phyloP scores from a whole-genome alignment of 169 alveolate genomes.

The Plasmodium malariae region DNA sequence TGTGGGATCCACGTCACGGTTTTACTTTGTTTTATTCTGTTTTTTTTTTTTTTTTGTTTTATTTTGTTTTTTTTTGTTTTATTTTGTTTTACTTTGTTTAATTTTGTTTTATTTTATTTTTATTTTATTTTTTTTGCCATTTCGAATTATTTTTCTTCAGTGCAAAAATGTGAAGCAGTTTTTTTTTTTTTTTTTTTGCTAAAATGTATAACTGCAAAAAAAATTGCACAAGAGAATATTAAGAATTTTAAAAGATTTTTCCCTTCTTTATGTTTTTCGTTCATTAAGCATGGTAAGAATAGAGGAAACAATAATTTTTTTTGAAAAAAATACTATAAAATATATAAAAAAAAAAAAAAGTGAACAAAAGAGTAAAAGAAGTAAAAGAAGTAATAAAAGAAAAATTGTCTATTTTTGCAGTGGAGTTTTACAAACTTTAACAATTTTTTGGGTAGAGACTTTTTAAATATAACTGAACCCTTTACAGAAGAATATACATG shows the following conservation, averaged over 20 bases:
- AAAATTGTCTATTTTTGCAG: slow-evolving; percentile 41
- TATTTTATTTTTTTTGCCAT: neutral
- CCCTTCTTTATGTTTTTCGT: neutral
- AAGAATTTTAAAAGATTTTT: neutral
- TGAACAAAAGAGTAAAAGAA: neutral
- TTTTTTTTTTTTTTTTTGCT: no score
- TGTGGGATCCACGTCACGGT: neutral
- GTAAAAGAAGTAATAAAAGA: neutral
- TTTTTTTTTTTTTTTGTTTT: neutral
- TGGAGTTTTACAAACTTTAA: slow-evolving; percentile 73
- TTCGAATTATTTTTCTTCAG: no score
- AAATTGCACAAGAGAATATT: neutral
- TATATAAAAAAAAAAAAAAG: neutral
- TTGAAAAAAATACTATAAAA: neutral
- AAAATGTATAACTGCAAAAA: neutral
- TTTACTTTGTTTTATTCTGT: no score
- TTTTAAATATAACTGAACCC: slow-evolving; percentile 76
- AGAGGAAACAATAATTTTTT: neutral
- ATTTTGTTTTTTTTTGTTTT: neutral
- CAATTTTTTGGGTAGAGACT: slow-evolving; percentile 52
- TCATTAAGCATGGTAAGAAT: slow-evolving; percentile 51
- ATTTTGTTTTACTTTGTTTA: neutral
- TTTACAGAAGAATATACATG: slow-evolving; percentile 85
- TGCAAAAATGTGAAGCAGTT: neutral
- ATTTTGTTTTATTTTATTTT: no score